Evolutionary conservation across 177 flowering plant species (phyloP).

Genomic region (Vitis hybrid): DNA sequence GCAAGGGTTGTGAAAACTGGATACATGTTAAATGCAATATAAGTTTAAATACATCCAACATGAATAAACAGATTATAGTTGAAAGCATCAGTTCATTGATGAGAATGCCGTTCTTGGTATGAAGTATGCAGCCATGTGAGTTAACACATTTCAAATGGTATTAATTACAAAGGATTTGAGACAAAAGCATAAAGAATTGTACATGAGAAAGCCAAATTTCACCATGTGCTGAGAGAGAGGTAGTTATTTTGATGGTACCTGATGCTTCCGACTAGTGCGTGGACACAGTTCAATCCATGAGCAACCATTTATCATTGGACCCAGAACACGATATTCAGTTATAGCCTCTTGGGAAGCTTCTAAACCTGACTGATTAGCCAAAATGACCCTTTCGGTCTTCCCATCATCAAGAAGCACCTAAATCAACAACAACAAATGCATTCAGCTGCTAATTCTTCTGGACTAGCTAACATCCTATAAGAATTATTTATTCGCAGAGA

Average conservation of each 20-base stretch:
- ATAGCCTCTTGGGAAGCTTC: slow-evolving; percentile 78
- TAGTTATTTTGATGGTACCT: slow-evolving; percentile 42
- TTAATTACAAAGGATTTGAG: too few relatives aligned
- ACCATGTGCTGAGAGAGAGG: not conserved
- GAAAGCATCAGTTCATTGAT: too few relatives aligned
- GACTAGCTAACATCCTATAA: not conserved
- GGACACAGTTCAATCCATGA: slow-evolving; percentile 92
- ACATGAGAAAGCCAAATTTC: too few relatives aligned
- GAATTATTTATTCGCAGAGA: not conserved
- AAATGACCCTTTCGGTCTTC: slow-evolving; percentile 73
- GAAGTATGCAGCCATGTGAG: too few relatives aligned
- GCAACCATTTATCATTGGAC: slow-evolving; percentile 91
- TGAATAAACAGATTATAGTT: too few relatives aligned
- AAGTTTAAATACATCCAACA: too few relatives aligned
- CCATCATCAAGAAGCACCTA: slow-evolving; percentile 91
- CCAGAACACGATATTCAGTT: slow-evolving; percentile 88
- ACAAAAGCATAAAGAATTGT: too few relatives aligned
- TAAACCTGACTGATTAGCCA: slow-evolving; percentile 64
- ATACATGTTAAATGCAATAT: too few relatives aligned
- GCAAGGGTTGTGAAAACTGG: too few relatives aligned
- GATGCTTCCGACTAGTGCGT: slow-evolving; percentile 78
- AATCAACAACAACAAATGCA: slow-evolving; percentile 7
- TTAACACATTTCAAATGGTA: too few relatives aligned
- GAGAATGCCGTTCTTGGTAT: too few relatives aligned
- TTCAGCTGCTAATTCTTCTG: not conserved